Conservation (phyloP, 208 protist species). For the Crithidia thermophila region DNA sequence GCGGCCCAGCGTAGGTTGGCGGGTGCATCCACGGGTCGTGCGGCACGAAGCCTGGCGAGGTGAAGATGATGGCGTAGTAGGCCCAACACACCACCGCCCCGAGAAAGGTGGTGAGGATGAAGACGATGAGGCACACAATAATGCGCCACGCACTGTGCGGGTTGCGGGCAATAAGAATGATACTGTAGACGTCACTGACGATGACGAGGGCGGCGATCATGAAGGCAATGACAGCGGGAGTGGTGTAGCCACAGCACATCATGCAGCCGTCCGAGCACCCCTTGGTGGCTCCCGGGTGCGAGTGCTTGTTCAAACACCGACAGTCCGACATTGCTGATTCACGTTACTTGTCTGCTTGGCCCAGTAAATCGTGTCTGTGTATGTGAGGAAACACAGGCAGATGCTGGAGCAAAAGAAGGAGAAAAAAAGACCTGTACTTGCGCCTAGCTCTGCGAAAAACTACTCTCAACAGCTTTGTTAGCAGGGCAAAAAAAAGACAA, state of each 20-base stretch:
- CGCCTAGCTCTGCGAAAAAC: too few relatives aligned
- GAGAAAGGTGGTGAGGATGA: conserved; percentile 33
- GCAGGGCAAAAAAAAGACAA: too few relatives aligned
- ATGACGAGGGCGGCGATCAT: conserved; percentile 42
- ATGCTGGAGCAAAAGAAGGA: too few relatives aligned
- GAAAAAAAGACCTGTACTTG: too few relatives aligned
- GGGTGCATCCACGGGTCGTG: conserved; percentile 46
- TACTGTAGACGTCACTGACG: conserved; percentile 40
- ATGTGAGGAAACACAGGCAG: too few relatives aligned
- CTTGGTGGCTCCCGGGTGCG: conserved; percentile 32
- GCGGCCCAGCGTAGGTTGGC: conserved; percentile 30
- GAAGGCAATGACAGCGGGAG: conserved; percentile 35
- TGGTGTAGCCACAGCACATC: conserved; percentile 58
- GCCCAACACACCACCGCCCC: conserved; percentile 33
- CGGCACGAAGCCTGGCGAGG: conserved; percentile 60
- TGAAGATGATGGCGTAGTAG: conserved; percentile 55
- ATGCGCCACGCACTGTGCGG: conserved; percentile 41
- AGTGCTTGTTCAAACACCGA: conserved; percentile 34
- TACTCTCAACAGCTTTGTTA: too few relatives aligned
- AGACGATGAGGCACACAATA: conserved; percentile 39
- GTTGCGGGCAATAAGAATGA: conserved; percentile 33
- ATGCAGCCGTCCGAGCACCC: conserved; percentile 32
- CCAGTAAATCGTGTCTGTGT: too few relatives aligned
- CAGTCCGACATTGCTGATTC: not conserved
- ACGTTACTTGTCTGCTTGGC: too few relatives aligned